phyloP scores from a whole-genome alignment of 2,329 filamentous ascomycete genomes.

The Fusarium abutilonis region DNA sequence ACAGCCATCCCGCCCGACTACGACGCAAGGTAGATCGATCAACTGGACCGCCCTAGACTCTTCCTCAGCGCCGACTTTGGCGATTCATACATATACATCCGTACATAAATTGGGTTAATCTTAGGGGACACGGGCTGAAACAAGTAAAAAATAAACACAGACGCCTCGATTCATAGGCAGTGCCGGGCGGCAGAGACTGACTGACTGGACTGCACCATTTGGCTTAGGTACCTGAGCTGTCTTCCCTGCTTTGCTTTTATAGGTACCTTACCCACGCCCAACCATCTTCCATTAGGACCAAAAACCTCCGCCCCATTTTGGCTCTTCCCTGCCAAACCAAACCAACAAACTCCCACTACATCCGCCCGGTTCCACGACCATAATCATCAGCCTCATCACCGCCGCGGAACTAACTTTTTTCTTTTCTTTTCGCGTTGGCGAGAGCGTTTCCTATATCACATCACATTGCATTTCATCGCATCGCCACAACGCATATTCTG shows the following conservation, averaged over 20 bases:
- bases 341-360: constrained; percentile 29
- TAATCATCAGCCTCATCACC: constrained; percentile 23
- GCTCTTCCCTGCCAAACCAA: constrained; percentile 27
- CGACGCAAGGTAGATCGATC: constrained; percentile 27
- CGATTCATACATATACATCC: too few species aligned
- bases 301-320: constrained; percentile 34
- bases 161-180: constrained; percentile 13
- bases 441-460: constrained; percentile 2
- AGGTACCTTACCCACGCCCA: constrained; percentile 36
- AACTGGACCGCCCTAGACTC: constrained; percentile 26
- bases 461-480: not conserved
- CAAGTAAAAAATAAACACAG: constrained; percentile 31
- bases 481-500: not conserved
- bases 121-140: constrained; percentile 36
- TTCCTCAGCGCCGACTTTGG: constrained; percentile 10
- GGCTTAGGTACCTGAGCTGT: constrained; percentile 1
- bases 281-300: constrained; percentile 4
- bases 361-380: constrained; percentile 15
- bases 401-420: constrained; percentile 11
- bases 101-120: not conserved
- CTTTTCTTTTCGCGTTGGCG: not conserved
- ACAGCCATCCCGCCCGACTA: constrained; percentile 37
- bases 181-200: constrained; percentile 10
- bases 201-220: constrained; percentile 4
- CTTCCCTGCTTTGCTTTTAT: constrained; percentile 18